Conservation (phyloP, 1,139 yeast genomes). For the Eremothecium sinecaudum region DNA sequence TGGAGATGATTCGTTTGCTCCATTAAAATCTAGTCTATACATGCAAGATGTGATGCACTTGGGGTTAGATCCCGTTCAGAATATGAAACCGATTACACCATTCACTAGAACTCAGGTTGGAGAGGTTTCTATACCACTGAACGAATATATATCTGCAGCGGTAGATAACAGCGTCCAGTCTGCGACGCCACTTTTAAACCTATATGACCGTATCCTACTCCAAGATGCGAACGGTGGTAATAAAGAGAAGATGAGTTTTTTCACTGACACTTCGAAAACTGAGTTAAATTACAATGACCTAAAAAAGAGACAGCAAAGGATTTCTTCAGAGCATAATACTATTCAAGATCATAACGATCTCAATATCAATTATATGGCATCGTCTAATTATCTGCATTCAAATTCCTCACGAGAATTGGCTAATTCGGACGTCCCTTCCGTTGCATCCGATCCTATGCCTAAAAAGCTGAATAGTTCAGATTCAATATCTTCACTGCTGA, state of each 20-base stretch:
- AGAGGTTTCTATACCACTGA: slow-evolving; percentile 38
- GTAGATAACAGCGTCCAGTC: slow-evolving; percentile 18
- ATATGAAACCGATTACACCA: slow-evolving; percentile 24
- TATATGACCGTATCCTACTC: slow-evolving; percentile 5
- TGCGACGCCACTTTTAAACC: slow-evolving; percentile 6
- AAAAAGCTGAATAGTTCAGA: slow-evolving; percentile 8
- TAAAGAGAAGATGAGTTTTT: slow-evolving; percentile 7
- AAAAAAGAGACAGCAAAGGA: slow-evolving; percentile 8
- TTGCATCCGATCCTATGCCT: slow-evolving; percentile 2
- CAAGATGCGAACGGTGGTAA: slow-evolving; percentile 2
- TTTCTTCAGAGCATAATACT: not conserved
- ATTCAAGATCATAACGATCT: not conserved
- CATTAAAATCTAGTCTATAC: slow-evolving; percentile 17
- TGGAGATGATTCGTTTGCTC: slow-evolving; percentile 25
- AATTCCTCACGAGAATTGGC: slow-evolving; percentile 6
- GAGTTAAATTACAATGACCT: slow-evolving; percentile 8
- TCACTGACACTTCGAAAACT: slow-evolving; percentile 12
- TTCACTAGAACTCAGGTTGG: slow-evolving; percentile 34
- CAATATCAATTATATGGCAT: not conserved
- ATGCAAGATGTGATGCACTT: slow-evolving; percentile 16
- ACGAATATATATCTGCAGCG: slow-evolving; percentile 35
- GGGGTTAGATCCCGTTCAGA: slow-evolving; percentile 27
- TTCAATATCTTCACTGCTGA: slow-evolving; percentile 6
- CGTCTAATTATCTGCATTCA: slow-evolving; percentile 1
- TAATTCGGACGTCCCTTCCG: slow-evolving; percentile 1